These are phyloP conservation scores for Debaryomyces fabryi DNA, from an alignment of 1,139 yeast species.

Conservation along the genomic window DNA sequence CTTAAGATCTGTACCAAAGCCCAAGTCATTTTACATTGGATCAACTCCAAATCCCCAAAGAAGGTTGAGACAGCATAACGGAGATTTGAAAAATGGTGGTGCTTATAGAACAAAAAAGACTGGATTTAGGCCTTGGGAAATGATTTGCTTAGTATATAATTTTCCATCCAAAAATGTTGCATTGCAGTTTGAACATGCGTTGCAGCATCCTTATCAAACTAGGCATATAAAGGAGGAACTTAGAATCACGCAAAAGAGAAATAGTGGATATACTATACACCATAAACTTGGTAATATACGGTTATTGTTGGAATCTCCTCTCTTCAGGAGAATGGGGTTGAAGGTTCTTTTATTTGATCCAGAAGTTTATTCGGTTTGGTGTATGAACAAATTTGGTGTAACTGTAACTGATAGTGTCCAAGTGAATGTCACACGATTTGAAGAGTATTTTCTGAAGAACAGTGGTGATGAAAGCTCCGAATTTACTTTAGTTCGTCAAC, in stretches of 20 bases:
- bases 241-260: constrained; percentile 29
- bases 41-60: constrained; percentile 75
- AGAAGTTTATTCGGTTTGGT: constrained; percentile 30
- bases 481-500: not conserved
- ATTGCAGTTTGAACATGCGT: constrained; percentile 74
- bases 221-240: constrained; percentile 51
- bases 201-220: constrained; percentile 73
- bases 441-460: constrained; percentile 12
- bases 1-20: constrained; percentile 58
- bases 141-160: constrained; percentile 63
- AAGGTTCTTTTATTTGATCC: constrained; percentile 41
- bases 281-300: constrained; percentile 55
- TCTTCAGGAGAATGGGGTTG: constrained; percentile 46
- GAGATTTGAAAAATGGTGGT: constrained; percentile 61
- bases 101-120: constrained; percentile 63
- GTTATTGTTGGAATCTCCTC: constrained; percentile 42
- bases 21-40: constrained; percentile 67
- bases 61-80: constrained; percentile 77
- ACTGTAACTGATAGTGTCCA: constrained; percentile 12
- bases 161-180: constrained; percentile 75
- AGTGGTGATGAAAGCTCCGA: constrained; percentile 1
- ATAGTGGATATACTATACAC: constrained; percentile 43
- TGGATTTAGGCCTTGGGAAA: constrained; percentile 73
- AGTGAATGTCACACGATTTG: constrained; percentile 14
- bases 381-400: constrained; percentile 30